These are phyloP conservation scores for Fraxinus ornus DNA, from an alignment of 305 asterid species.

Conservation along the genomic window DNA sequence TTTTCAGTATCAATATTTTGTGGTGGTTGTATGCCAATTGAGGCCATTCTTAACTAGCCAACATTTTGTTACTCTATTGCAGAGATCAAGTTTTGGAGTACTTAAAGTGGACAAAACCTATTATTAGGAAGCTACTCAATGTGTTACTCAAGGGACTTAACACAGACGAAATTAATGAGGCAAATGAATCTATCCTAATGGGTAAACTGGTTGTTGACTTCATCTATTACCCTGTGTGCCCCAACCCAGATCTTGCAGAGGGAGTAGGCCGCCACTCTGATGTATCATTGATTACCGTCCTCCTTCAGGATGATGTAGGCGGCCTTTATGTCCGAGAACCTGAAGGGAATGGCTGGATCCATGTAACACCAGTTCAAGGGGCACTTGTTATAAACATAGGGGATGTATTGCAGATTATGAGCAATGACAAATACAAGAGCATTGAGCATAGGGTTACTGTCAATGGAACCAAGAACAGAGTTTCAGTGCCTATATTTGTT, in stretches of 20 bases:
- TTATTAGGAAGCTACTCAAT: slow-evolving; percentile 38
- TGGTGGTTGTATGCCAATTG: background rate
- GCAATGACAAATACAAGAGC: slow-evolving; percentile 56
- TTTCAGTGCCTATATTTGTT: slow-evolving; percentile 51
- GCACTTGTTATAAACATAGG: slow-evolving; percentile 51
- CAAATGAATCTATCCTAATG: slow-evolving; percentile 38
- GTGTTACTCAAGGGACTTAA: slow-evolving; percentile 42
- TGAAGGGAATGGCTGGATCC: slow-evolving; percentile 43
- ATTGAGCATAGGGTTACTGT: slow-evolving; percentile 53
- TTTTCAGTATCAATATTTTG: background rate
- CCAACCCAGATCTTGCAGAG: slow-evolving; percentile 39
- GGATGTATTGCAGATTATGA: slow-evolving; percentile 49
- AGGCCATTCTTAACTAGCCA: background rate
- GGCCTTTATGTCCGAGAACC: slow-evolving; percentile 46
- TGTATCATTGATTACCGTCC: slow-evolving; percentile 37
- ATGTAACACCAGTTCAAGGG: slow-evolving; percentile 41
- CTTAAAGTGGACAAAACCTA: slow-evolving; percentile 41
- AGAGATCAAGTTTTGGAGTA: slow-evolving; percentile 47
- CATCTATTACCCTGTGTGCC: slow-evolving; percentile 46
- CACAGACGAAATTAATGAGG: slow-evolving; percentile 36
- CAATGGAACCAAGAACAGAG: slow-evolving; percentile 34
- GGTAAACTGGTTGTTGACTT: slow-evolving; percentile 29
- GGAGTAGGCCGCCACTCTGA: slow-evolving; percentile 51
- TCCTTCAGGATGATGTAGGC: slow-evolving; percentile 51
- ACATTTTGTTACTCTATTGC: background rate